phyloP scores from a whole-genome alignment of 2,329 filamentous ascomycete species.

The Penicillium verrucosum region DNA sequence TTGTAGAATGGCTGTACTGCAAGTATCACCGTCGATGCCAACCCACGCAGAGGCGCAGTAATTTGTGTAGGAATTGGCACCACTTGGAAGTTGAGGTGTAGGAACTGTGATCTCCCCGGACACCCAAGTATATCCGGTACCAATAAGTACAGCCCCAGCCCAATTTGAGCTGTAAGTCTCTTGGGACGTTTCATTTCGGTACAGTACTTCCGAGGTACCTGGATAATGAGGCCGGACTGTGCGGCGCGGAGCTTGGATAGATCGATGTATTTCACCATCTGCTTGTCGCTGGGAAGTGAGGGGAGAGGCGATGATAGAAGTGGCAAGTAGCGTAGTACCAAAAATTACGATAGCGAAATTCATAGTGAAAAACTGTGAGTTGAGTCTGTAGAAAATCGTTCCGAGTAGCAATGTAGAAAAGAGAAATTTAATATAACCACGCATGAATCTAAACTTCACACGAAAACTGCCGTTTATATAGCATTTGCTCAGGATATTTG shows the following conservation, averaged over 20 bases:
- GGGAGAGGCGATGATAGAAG: constrained; percentile 47
- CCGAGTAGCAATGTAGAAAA: background rate
- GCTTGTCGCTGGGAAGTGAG: constrained; percentile 42
- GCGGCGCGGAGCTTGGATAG: constrained; percentile 25
- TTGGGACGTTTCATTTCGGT: constrained; percentile 39
- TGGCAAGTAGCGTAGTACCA: constrained; percentile 40
- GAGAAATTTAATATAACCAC: background rate
- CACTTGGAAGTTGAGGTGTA: constrained; percentile 40
- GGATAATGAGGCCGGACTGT: constrained; percentile 32
- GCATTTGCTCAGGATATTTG: background rate
- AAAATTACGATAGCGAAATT: constrained; percentile 44
- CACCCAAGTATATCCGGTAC: constrained; percentile 51
- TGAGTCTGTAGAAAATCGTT: too few species aligned
- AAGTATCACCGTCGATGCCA: constrained; percentile 60
- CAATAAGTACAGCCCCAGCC: constrained; percentile 56
- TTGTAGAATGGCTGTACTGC: constrained; percentile 52
- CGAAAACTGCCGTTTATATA: background rate
- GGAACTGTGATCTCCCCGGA: constrained; percentile 54
- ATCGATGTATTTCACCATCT: constrained; percentile 23
- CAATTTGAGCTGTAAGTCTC: constrained; percentile 55
- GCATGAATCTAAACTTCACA: background rate
- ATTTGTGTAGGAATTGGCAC: constrained; percentile 27
- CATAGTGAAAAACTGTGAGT: constrained; percentile 41
- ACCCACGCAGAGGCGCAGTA: constrained; percentile 56
- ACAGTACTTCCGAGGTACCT: constrained; percentile 26